Percentiles rank a stretch among this genome's conserved stretches.
phyloP scores from a whole-genome alignment of 257 asterid genomes.

The Rehmannia glutinosa region DNA sequence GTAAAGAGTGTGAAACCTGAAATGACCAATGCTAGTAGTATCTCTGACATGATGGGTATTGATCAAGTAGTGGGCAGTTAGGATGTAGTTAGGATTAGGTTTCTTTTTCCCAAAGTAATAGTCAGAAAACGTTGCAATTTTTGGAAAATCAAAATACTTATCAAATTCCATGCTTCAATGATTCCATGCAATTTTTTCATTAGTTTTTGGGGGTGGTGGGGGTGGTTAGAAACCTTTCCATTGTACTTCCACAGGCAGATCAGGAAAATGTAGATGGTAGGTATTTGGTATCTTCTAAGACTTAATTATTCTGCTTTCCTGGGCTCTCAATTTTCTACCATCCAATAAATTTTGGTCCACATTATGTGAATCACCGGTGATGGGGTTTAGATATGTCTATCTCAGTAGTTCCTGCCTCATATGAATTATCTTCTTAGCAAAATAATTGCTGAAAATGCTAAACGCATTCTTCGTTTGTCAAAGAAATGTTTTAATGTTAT shows the following conservation, averaged over 20 bases:
- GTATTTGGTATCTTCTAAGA: background rate
- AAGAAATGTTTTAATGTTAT: slow-evolving; percentile 9
- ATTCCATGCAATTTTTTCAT: background rate
- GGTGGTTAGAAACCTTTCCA: too few relatives aligned
- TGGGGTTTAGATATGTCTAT: background rate
- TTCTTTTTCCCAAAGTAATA: background rate
- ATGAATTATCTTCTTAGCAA: slow-evolving; percentile 10
- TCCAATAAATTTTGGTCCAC: background rate
- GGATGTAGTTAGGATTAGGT: background rate
- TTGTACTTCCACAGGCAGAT: background rate
- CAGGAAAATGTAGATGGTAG: background rate
- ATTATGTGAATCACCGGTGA: background rate
- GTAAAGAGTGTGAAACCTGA: background rate
- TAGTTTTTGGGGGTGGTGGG: too few relatives aligned
- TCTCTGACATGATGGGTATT: too few relatives aligned
- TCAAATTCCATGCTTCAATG: background rate
- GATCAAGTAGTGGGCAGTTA: background rate
- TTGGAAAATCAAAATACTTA: too few relatives aligned
- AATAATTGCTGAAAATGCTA: slow-evolving; percentile 8
- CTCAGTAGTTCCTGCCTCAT: slow-evolving; percentile 10
- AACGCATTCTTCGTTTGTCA: background rate
- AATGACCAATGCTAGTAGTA: background rate
- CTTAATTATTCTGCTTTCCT: background rate
- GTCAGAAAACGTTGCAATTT: background rate
- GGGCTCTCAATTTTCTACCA: background rate